Conservation (phyloP, 805 yeast species). For the Zygosaccharomyces pseudorouxii region DNA sequence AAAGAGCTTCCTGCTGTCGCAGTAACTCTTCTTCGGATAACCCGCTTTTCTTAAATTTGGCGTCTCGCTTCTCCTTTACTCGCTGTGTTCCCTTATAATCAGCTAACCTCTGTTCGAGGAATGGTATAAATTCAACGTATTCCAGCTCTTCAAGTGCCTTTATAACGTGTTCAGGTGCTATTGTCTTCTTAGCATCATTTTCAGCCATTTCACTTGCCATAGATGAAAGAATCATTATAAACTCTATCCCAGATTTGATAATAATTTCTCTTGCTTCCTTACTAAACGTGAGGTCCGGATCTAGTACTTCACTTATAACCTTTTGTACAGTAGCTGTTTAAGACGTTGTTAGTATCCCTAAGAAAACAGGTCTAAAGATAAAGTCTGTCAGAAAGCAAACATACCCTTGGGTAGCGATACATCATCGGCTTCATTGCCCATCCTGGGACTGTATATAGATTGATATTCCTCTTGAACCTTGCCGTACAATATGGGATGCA, state of each 20-base stretch:
- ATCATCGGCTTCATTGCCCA: slow-evolving; percentile 36
- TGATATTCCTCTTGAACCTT: neutral
- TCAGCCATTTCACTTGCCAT: slow-evolving; percentile 96
- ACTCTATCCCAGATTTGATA: slow-evolving; percentile 93
- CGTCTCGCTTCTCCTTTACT: slow-evolving; percentile 84
- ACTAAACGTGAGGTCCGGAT: slow-evolving; percentile 80
- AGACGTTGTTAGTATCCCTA: slow-evolving; percentile 3
- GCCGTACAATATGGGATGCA: neutral
- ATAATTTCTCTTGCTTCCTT: slow-evolving; percentile 93
- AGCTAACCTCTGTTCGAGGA: slow-evolving; percentile 68
- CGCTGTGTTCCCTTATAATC: slow-evolving; percentile 88
- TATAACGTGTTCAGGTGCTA: slow-evolving; percentile 92
- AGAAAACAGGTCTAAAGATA: neutral
- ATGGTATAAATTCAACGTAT: slow-evolving; percentile 76
- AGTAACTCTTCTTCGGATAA: slow-evolving; percentile 87
- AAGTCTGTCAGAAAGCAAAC: slow-evolving; percentile 8
- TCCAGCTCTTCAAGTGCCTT: slow-evolving; percentile 86
- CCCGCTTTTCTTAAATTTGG: slow-evolving; percentile 91
- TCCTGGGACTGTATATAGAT: slow-evolving; percentile 21
- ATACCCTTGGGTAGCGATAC: slow-evolving; percentile 42
- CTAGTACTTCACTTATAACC: slow-evolving; percentile 83
- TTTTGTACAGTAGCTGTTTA: slow-evolving; percentile 87
- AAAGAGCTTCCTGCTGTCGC: slow-evolving; percentile 87
- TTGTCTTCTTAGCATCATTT: slow-evolving; percentile 91
- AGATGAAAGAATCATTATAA: slow-evolving; percentile 88